These are phyloP conservation scores for Artemisia tridentata DNA, from an alignment of 129 eudicot species.

Conservation along the genomic window DNA sequence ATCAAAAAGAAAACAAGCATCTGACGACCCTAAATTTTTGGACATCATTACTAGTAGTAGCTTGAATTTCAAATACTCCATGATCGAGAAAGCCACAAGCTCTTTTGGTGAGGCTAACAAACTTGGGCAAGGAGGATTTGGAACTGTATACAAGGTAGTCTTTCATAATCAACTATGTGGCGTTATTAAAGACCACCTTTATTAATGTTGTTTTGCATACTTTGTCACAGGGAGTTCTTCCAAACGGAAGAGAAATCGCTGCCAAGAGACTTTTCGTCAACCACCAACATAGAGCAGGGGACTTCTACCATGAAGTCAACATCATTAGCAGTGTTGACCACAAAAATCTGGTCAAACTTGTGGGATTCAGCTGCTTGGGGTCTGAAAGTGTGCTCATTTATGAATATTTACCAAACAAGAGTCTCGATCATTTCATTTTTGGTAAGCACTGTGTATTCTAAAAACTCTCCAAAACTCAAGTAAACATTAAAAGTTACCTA, in stretches of 20 bases:
- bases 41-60: constrained; percentile 55
- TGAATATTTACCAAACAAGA: constrained; percentile 64
- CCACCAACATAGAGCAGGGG: constrained; percentile 75
- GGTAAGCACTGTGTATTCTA: constrained; percentile 34
- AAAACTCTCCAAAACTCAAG: constrained; percentile 4
- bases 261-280: constrained; percentile 91
- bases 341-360: constrained; percentile 64
- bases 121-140: constrained; percentile 91
- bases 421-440: constrained; percentile 71
- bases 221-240: constrained; percentile 61
- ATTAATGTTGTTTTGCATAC: constrained; percentile 1
- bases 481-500: neutral
- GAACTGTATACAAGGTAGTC: constrained; percentile 80
- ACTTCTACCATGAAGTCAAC: constrained; percentile 77
- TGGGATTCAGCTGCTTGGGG: constrained; percentile 78
- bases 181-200: neutral
- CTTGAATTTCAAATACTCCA: constrained; percentile 66
- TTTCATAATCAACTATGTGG: constrained; percentile 2
- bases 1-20: constrained; percentile 46
- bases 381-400: constrained; percentile 75
- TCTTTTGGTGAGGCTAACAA: constrained; percentile 72
- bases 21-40: constrained; percentile 43
- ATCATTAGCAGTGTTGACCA: constrained; percentile 75
- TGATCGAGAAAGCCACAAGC: constrained; percentile 64
- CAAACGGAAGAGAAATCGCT: constrained; percentile 77